Evolutionary conservation across 768 basidiomycete species (phyloP).

Genomic region (Sutorius australiensis): DNA sequence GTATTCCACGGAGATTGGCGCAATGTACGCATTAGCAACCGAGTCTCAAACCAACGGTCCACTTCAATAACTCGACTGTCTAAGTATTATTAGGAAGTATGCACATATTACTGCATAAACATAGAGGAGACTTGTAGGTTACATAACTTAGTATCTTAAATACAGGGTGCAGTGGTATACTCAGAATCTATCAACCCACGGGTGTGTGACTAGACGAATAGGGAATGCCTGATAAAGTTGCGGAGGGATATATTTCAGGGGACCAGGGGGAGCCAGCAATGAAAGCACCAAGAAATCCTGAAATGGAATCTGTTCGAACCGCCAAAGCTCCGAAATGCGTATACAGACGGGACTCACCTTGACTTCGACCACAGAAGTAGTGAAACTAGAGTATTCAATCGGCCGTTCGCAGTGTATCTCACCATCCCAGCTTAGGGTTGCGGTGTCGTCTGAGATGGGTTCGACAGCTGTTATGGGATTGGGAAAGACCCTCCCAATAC

Average conservation of each 20-base stretch:
- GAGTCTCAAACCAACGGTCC: neutral
- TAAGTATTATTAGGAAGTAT: slow-evolving; percentile 10
- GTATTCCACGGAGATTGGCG: neutral
- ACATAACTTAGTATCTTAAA: slow-evolving; percentile 19
- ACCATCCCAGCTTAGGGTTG: slow-evolving; percentile 61
- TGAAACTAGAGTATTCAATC: slow-evolving; percentile 47
- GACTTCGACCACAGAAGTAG: slow-evolving; percentile 43
- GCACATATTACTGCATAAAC: neutral
- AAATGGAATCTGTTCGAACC: slow-evolving; percentile 1
- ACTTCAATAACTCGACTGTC: neutral
- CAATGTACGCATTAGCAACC: neutral
- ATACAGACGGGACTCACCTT: slow-evolving; percentile 37
- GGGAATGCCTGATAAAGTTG: slow-evolving; percentile 49
- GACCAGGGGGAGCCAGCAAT: slow-evolving; percentile 38
- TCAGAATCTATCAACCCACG: slow-evolving; percentile 38
- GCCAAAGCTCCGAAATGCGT: neutral
- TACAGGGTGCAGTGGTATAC: slow-evolving; percentile 3
- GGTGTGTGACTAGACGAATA: slow-evolving; percentile 60
- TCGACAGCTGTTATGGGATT: slow-evolving; percentile 38
- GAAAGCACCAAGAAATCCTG: slow-evolving; percentile 61
- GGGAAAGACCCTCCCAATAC: slow-evolving; percentile 42
- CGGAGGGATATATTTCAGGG: slow-evolving; percentile 32
- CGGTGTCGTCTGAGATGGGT: slow-evolving; percentile 25
- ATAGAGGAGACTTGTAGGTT: neutral
- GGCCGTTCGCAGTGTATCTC: slow-evolving; percentile 41